A percentile compares a stretch with the other conserved stretches of the same genome.
phyloP scores from a whole-genome alignment of 257 asterid species.

The Leonotis leonurus region DNA sequence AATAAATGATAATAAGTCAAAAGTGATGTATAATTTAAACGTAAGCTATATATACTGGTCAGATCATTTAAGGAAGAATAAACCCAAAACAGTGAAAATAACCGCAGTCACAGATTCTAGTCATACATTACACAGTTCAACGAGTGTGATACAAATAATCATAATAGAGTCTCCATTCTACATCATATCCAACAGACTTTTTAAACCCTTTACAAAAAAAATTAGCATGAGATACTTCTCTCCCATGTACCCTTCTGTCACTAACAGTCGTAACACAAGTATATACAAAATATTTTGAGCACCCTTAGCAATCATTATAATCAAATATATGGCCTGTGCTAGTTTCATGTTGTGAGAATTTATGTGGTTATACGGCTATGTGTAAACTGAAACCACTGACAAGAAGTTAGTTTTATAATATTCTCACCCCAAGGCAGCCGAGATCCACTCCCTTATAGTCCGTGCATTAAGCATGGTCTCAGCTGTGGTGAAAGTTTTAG shows the following conservation, averaged over 20 bases:
- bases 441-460: constrained; percentile 95
- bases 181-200: background rate
- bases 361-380: background rate
- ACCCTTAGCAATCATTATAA: background rate
- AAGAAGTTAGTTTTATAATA: background rate
- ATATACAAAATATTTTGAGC: background rate
- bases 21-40: background rate
- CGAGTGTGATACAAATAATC: background rate
- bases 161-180: background rate
- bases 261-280: background rate
- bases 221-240: background rate
- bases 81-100: background rate
- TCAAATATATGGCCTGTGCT: constrained; percentile 8
- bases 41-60: background rate
- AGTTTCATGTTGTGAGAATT: background rate
- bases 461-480: constrained; percentile 99
- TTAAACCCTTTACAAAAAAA: background rate
- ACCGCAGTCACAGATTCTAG: background rate
- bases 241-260: background rate
- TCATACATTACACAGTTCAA: background rate
- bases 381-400: background rate
- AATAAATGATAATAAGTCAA: background rate
- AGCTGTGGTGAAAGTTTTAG: constrained; percentile 97
- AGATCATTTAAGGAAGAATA: constrained; percentile 1
- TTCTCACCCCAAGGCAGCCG: constrained; percentile 82